Evolutionary conservation across 805 yeast species (phyloP), one percentile per base, ranked within the genome.

Genomic region (Saturnispora hagleri): DNA sequence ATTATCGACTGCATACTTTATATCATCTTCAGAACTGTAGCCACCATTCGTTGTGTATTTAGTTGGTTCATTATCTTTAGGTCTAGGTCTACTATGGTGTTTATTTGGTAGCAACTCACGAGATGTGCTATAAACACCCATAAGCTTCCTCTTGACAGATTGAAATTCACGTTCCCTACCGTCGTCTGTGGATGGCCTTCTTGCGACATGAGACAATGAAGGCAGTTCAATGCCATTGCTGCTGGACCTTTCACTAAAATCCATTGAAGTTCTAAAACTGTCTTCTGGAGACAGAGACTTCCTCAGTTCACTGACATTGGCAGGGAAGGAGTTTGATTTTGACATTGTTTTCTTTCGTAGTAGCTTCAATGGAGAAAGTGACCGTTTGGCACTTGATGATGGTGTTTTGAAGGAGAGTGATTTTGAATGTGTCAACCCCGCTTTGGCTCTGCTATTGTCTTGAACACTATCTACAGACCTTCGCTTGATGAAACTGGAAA

Each of bases 71-170:
- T 13, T 10, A 3, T 31, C n/a, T 31, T 13, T 31, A 35, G 40
- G 17, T 2, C 12, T 20, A 3, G 42, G 18, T 38, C 9, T 38
- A 18, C 22, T 38, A 18, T 34, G 31, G 7, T 31, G 34, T 31
- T 31, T 36, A 33, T 10, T 36, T 7, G 18, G 44, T 1, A 27
- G 34, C 10, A 7, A 33, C 5, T 34, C 46, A 27, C 22, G 35
- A 24, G 46, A 42, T 9, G 13, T 31, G 24, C 40, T 15, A 17
- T 47, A 28, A 13, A 31, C 33, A 24, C 56, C 55, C 5, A 51
- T 38, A 15, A 55, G 33, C 13, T 55, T 55, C 27, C 44, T 47
- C 33, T 53, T 53, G 2, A 53, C 55, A 17, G 51, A 43, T 15
- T 40, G 33, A 13, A 51, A 38, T 34, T 53, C 53, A 9, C 49